Evolutionary conservation across 192 early-diverging fungal species (phyloP), one percentile per base, ranked within the genome.

Genomic region (Glomus cerebriforme): DNA sequence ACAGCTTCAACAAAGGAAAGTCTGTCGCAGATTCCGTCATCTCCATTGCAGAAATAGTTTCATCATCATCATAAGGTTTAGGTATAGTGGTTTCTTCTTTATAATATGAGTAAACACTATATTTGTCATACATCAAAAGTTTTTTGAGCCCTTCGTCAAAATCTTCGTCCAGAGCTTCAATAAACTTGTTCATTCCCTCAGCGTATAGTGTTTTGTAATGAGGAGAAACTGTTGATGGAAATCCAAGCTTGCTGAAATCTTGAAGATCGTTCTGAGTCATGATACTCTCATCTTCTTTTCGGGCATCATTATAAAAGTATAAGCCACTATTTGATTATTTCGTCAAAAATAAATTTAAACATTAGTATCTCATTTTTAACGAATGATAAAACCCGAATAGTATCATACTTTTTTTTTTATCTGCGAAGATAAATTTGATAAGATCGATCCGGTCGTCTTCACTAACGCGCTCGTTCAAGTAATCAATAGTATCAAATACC

Each of bases 401-500:
- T n/a, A n/a, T 43, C 49, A 77, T 75, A 63, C 77, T 80, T 74
- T 77, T 76, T 10, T 31, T 3, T 5, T 80, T 0, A 39, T 45
- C 4, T 58, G 45, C 1, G 77, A 72, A 60, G 60, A 82, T 19
- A 35, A 29, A 27, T 80, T 82, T n/a, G 71, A 63, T 9, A 80
- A 59, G 9, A 80, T 68, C 24, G 5, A 26, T 26, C n/a, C 8
- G 45, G 31, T 76, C 22, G 0, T 45, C 45, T 43, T 75, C 31
- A 32, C 70, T 68, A 34, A 76, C 76, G 5, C 54, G 0, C 6
- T 54, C 34, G 54, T 82, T 82, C 43, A 82, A 58, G 7, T 82
- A 64, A 9, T 80, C 68, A 4, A 68, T 71, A 35, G 80, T 59
- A 32, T 82, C 67, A 65, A 82, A 82, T 10, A 82, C 79, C 12